Evolutionary conservation across 352 stramenopile genomes (phyloP).

Genomic region (Phytopythium cucurbitacearum): DNA sequence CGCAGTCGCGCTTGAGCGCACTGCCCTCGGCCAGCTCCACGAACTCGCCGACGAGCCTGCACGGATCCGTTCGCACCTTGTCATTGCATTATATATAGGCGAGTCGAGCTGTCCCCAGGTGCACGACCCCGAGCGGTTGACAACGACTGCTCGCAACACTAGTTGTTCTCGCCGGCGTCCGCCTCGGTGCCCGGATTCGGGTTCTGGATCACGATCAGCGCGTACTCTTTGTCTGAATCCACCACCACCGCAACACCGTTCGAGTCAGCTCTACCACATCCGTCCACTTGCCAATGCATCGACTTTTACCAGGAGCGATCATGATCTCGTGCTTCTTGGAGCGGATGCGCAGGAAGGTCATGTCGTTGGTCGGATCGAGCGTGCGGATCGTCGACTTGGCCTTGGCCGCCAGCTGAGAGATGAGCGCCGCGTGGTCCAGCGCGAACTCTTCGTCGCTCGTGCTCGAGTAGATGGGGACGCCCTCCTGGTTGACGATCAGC

Average conservation of each 20-base stretch:
- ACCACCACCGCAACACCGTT: constrained; percentile 8
- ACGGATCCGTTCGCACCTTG: too few species aligned
- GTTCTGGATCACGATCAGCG: constrained; percentile 93
- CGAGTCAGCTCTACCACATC: not conserved
- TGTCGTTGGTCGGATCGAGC: constrained; percentile 89
- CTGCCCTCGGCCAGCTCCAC: too few species aligned
- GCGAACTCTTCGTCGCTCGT: constrained; percentile 88
- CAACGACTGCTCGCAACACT: not conserved
- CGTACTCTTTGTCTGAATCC: constrained; percentile 86
- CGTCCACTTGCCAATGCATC: not conserved
- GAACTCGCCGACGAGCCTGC: too few species aligned
- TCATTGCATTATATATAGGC: too few species aligned
- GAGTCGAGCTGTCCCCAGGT: too few species aligned
- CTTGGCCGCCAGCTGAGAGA: constrained; percentile 89
- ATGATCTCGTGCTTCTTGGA: constrained; percentile 95
- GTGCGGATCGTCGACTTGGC: constrained; percentile 89
- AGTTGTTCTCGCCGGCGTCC: constrained; percentile 23
- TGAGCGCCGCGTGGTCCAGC: constrained; percentile 80
- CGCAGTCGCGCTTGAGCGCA: too few species aligned
- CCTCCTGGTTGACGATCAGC: constrained; percentile 92
- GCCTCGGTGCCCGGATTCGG: constrained; percentile 56
- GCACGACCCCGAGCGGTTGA: too few species aligned
- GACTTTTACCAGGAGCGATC: constrained; percentile 64
- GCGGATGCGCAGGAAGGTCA: constrained; percentile 92
- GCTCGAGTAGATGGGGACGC: constrained; percentile 90